A percentile compares a stretch with the other conserved stretches of the same genome.
Conservation (phyloP, 208 protist species). For the Trypanosomatidae sp. region DNA sequence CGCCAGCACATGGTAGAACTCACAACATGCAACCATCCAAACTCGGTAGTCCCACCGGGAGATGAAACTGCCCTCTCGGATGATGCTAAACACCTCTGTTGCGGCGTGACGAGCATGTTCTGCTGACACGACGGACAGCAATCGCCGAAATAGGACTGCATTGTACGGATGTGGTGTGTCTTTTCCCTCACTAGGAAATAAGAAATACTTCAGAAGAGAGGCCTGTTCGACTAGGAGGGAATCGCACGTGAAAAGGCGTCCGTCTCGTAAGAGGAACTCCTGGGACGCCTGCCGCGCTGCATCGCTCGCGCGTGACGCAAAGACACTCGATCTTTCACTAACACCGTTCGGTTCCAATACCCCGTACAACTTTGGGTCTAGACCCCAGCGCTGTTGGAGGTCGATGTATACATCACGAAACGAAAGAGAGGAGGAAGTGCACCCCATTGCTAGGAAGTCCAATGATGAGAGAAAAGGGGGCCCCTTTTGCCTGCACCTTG, state of each 20-base stretch:
- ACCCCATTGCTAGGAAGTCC: conserved; percentile 16
- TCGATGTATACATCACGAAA: conserved; percentile 23
- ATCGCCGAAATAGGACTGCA: conserved; percentile 11
- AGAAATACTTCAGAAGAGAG: conserved; percentile 1
- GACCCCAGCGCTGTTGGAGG: conserved; percentile 18
- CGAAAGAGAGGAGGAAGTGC: conserved; percentile 18
- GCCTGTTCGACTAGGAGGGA: conserved; percentile 25
- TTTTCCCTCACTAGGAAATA: conserved; percentile 12
- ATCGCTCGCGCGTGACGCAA: conserved; percentile 14
- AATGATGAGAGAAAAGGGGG: neutral
- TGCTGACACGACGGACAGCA: conserved; percentile 13
- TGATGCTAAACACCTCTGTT: conserved; percentile 9
- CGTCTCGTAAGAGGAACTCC: conserved; percentile 3
- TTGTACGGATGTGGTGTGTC: conserved; percentile 17
- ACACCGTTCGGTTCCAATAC: conserved; percentile 6
- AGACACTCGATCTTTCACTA: conserved; percentile 15
- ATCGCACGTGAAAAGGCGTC: conserved; percentile 11
- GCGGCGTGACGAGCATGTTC: conserved; percentile 13
- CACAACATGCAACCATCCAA: conserved; percentile 60
- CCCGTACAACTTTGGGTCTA: conserved; percentile 12
- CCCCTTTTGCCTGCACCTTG: neutral
- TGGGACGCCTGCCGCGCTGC: conserved; percentile 11
- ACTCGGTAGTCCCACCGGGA: conserved; percentile 44
- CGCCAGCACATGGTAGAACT: conserved; percentile 57
- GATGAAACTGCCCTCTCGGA: conserved; percentile 10